A percentile compares a stretch with the other conserved stretches of the same genome.
Evolutionary conservation across 768 basidiomycete species (phyloP).

Genomic region (Sistotremastrum suecicum): DNA sequence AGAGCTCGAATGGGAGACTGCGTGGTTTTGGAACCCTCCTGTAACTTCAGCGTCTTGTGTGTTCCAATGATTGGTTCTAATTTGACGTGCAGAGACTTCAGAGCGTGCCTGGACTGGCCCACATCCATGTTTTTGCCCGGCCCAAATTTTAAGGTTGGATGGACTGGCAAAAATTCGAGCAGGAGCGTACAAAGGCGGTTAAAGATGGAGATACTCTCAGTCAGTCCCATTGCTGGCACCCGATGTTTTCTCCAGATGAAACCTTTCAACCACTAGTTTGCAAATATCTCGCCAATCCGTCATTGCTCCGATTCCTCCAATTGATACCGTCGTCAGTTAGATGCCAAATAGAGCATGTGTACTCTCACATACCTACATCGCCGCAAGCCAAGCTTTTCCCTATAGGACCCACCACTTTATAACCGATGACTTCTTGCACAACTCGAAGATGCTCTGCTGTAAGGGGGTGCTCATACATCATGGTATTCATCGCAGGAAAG

Average conservation of each 20-base stretch:
- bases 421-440: slow-evolving; percentile 62
- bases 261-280: slow-evolving; percentile 46
- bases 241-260: slow-evolving; percentile 11
- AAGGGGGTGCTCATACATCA: slow-evolving; percentile 93
- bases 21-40: slow-evolving; percentile 85
- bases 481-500: slow-evolving; percentile 97
- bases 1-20: slow-evolving; percentile 73
- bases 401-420: slow-evolving; percentile 75
- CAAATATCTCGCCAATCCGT: slow-evolving; percentile 91
- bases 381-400: slow-evolving; percentile 85
- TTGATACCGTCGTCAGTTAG: neutral
- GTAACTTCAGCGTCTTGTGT: slow-evolving; percentile 27
- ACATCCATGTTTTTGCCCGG: slow-evolving; percentile 78
- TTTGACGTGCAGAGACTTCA: slow-evolving; percentile 48
- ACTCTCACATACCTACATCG: slow-evolving; percentile 49
- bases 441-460: slow-evolving; percentile 72
- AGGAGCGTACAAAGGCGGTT: neutral
- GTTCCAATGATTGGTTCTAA: neutral
- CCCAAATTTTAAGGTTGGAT: slow-evolving; percentile 21
- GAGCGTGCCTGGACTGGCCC: slow-evolving; percentile 67
- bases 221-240: neutral
- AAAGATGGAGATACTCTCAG: neutral
- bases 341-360: neutral
- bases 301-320: slow-evolving; percentile 85
- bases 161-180: no score